phyloP scores from a whole-genome alignment of 2,329 filamentous ascomycete genomes.

The Clarireedia monteithiana region DNA sequence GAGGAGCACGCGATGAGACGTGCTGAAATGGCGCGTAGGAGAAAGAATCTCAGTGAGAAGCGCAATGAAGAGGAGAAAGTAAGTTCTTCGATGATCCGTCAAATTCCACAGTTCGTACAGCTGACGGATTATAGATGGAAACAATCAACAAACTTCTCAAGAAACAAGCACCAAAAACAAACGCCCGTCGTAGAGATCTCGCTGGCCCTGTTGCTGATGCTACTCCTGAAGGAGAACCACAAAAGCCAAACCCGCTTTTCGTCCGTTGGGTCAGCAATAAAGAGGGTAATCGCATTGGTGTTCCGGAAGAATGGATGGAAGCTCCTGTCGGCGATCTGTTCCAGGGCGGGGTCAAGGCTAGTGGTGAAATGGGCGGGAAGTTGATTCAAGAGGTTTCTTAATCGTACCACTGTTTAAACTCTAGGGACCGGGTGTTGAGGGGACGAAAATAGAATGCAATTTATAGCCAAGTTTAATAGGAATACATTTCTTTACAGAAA shows the following conservation, averaged over 20 bases:
- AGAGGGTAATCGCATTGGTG: constrained; percentile 52
- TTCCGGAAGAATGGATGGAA: constrained; percentile 61
- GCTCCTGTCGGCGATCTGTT: constrained; percentile 57
- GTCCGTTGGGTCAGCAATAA: constrained; percentile 65
- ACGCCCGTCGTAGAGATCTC: constrained; percentile 35
- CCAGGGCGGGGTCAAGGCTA: constrained; percentile 24
- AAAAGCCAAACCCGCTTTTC: constrained; percentile 51
- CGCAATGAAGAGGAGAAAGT: constrained; percentile 74
- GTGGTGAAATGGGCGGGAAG: constrained; percentile 20
- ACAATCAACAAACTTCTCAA: constrained; percentile 87
- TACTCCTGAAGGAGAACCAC: constrained; percentile 38
- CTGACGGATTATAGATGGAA: constrained; percentile 54
- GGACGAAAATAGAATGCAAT: too few relatives aligned
- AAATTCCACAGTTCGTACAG: background rate
- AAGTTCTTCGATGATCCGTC: constrained; percentile 7
- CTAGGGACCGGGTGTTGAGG: too few relatives aligned
- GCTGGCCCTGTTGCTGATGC: constrained; percentile 36
- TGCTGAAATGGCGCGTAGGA: constrained; percentile 64
- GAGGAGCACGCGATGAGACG: constrained; percentile 67
- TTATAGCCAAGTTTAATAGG: background rate
- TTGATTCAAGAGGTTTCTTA: constrained; percentile 29
- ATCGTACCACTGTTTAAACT: background rate
- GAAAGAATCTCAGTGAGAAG: constrained; percentile 69
- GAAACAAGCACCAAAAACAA: constrained; percentile 74
- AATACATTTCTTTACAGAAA: background rate